These are phyloP conservation scores for Paramecium sonneborni DNA, from an alignment of 73 alveolate species.

Conservation along the genomic window DNA sequence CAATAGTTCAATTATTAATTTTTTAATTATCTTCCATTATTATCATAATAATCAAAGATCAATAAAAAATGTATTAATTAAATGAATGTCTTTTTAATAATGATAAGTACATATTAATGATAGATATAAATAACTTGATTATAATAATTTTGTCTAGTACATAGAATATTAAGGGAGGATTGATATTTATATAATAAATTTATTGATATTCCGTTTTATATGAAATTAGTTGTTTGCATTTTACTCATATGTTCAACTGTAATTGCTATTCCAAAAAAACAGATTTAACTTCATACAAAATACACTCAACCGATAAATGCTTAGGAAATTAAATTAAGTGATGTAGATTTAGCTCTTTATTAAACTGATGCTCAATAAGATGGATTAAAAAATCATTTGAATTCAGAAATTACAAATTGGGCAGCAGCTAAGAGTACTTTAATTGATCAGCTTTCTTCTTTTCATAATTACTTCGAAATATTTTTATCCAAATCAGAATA, in stretches of 20 bases:
- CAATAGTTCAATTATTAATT: too few relatives aligned
- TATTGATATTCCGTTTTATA: neutral
- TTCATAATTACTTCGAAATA: neutral
- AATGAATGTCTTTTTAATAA: too few relatives aligned
- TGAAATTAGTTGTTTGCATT: neutral
- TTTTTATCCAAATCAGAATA: neutral
- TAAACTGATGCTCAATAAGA: neutral
- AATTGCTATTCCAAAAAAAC: neutral
- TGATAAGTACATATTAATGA: too few relatives aligned
- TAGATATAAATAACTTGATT: too few relatives aligned
- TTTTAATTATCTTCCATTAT: too few relatives aligned
- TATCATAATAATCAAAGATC: too few relatives aligned
- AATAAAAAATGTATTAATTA: too few relatives aligned
- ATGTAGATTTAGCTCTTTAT: neutral
- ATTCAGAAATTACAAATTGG: neutral
- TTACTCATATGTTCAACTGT: neutral
- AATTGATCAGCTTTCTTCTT: neutral
- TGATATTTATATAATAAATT: neutral
- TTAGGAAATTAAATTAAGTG: neutral
- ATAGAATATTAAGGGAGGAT: too few relatives aligned
- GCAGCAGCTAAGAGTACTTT: neutral
- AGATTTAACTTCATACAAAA: neutral
- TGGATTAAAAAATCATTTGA: neutral
- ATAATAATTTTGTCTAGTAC: too few relatives aligned
- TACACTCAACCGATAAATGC: neutral